Percentiles rank a stretch among this genome's conserved stretches.
Conservation (phyloP, 2,329 filamentous ascomycete genomes). For the Aspergillus carbonarius region DNA sequence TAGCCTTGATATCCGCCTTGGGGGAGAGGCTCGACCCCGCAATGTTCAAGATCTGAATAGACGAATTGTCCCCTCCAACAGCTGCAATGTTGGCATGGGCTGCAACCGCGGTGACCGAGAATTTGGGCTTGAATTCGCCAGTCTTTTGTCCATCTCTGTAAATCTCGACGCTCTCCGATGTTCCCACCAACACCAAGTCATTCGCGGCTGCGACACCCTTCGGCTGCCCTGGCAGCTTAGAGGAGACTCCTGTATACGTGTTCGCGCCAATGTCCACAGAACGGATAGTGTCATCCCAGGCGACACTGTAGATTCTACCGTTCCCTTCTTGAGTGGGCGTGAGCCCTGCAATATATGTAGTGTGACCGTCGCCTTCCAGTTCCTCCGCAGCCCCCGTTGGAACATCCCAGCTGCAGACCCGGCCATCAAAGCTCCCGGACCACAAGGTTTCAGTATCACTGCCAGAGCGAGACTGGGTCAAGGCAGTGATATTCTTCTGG, state of each 20-base stretch:
- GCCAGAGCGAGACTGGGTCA: conserved; percentile 56
- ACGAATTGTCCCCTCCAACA: conserved; percentile 72
- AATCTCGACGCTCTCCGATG: conserved; percentile 59
- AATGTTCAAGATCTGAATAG: conserved; percentile 70
- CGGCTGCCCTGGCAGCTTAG: conserved; percentile 75
- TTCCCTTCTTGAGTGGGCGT: conserved; percentile 52
- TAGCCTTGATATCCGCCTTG: conserved; percentile 61
- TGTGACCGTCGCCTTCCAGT: conserved; percentile 78
- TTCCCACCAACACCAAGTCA: conserved; percentile 58
- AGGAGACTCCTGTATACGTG: conserved; percentile 69
- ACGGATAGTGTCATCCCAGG: conserved; percentile 90
- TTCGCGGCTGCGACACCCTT: conserved; percentile 65
- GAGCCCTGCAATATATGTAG: conserved; percentile 81
- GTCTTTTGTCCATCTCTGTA: conserved; percentile 59
- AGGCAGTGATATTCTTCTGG: conserved; percentile 83
- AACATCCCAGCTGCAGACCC: conserved; percentile 81
- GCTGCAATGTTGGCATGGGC: conserved; percentile 68
- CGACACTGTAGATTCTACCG: conserved; percentile 75
- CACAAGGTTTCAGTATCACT: conserved; percentile 63
- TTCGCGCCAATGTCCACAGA: conserved; percentile 71
- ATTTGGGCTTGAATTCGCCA: conserved; percentile 61
- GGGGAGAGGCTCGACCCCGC: conserved; percentile 56
- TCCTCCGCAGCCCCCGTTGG: conserved; percentile 65
- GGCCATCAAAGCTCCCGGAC: conserved; percentile 90
- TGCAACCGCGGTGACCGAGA: conserved; percentile 69